phyloP scores from a whole-genome alignment of 345 rosid species.

The Diplotaxis tenuifolia region DNA sequence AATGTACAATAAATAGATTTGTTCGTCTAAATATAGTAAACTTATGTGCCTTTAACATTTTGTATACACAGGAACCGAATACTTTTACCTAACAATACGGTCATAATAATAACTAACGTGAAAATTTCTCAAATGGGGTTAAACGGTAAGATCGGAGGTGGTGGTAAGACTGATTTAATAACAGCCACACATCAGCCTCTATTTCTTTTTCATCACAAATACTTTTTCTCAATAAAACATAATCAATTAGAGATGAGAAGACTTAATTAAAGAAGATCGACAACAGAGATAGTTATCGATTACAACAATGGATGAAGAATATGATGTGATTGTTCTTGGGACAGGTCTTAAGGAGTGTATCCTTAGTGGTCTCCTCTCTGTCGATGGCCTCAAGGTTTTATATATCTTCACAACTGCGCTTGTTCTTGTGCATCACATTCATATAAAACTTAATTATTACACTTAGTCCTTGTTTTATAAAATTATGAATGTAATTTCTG shows the following conservation, averaged over 20 bases:
- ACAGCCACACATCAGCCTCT: conserved; percentile 30
- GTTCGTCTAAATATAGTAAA: neutral
- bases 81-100: conserved; percentile 4
- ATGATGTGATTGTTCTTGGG: conserved; percentile 90
- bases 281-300: conserved; percentile 1
- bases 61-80: neutral
- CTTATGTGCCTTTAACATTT: neutral
- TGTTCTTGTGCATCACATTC: neutral
- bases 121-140: conserved; percentile 10
- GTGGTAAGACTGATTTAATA: conserved; percentile 29
- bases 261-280: neutral
- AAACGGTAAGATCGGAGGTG: conserved; percentile 30
- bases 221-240: neutral
- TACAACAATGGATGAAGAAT: conserved; percentile 76
- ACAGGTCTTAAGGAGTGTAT: conserved; percentile 96
- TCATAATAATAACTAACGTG: neutral
- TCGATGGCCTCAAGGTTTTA: conserved; percentile 83
- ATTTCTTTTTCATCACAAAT: conserved; percentile 25
- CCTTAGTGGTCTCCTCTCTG: conserved; percentile 93
- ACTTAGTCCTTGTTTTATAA: conserved; percentile 3
- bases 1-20: too few species aligned
- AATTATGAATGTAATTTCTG: neutral
- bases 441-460: neutral
- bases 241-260: conserved; percentile 1
- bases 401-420: neutral